These are phyloP conservation scores for Backusella morwellensis DNA, from an alignment of 192 early-diverging fungal species.

Conservation along the genomic window DNA sequence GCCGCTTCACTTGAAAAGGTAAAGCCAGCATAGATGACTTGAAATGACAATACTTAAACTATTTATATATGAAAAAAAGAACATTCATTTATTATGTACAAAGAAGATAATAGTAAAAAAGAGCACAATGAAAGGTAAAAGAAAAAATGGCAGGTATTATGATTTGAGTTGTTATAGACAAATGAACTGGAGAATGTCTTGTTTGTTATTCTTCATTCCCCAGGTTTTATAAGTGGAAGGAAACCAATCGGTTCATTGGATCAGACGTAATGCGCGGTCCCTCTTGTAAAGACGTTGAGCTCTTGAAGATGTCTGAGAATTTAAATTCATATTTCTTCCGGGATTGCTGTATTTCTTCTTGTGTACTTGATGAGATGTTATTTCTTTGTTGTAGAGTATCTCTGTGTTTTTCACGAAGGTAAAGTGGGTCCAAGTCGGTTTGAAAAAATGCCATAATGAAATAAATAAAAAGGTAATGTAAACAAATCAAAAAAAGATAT, in stretches of 20 bases:
- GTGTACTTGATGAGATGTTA: neutral
- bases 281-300: neutral
- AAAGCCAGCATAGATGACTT: neutral
- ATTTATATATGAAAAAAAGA: neutral
- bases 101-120: neutral
- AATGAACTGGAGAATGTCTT: neutral
- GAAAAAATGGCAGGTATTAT: neutral
- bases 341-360: neutral
- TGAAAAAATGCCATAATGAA: constrained; percentile 1
- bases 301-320: neutral
- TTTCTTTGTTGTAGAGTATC: neutral
- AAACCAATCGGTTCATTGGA: constrained; percentile 4
- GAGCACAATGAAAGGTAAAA: neutral
- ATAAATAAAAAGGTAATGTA: neutral
- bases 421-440: neutral
- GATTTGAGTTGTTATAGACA: neutral
- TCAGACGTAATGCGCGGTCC: neutral
- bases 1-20: neutral
- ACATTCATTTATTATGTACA: neutral
- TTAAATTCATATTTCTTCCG: neutral
- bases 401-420: neutral
- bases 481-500: neutral
- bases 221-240: neutral
- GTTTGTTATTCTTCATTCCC: neutral
- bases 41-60: neutral